Evolutionary conservation across 2,329 filamentous ascomycete species (phyloP), one percentile per base, ranked within the genome.

Genomic region (Penicillium sp.): DNA sequence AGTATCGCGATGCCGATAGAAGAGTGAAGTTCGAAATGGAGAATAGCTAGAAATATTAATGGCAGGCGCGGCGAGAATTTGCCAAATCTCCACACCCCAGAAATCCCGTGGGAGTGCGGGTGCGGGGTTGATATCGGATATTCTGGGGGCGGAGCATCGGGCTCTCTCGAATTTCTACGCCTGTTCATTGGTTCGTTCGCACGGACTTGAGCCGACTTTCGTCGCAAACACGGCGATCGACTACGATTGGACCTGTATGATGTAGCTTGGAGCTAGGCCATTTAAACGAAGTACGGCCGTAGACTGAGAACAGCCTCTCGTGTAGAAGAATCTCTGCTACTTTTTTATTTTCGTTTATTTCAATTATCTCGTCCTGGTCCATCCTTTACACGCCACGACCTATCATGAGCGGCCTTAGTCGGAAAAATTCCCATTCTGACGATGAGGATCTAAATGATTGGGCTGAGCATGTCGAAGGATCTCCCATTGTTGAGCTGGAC

Each of bases 401-500:
- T 9, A 29, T 13, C 14, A 34, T 51, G 50, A 52, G 28, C 34
- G 33, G n/a, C 9, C 11, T 33, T 6, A 52, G 44, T 43, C 43
- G 43, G 5, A 8, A 34, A 19, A 47, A 24, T 18, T 52, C 50
- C 13, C 21, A 29, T 34, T 42, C 24, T 10, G 44, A 42, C 19
- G 50, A 48, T 14, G 37, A 16, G 18, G 44, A 36, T 16, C 13
- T 33, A 4, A 52, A 52, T 18, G 36, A 42, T 34, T 19, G 33
- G 9, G 23, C 29, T 10, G 50, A 52, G n/a, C 50, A 52, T 48
- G 48, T 50, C 18, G 48, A 48, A 46, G 40, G 36, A 8, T 46
- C 23, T 23, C 37, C 24, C 3, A 26, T 37, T 28, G 34, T 36
- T 21, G 46, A 29, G 18, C 21, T 47, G 19, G 50, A 52, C 74